Percentiles rank a stretch among this genome's conserved stretches.
These are phyloP conservation scores for Mortierella alpina DNA, from an alignment of 192 early-diverging fungal species.

Conservation along the genomic window DNA sequence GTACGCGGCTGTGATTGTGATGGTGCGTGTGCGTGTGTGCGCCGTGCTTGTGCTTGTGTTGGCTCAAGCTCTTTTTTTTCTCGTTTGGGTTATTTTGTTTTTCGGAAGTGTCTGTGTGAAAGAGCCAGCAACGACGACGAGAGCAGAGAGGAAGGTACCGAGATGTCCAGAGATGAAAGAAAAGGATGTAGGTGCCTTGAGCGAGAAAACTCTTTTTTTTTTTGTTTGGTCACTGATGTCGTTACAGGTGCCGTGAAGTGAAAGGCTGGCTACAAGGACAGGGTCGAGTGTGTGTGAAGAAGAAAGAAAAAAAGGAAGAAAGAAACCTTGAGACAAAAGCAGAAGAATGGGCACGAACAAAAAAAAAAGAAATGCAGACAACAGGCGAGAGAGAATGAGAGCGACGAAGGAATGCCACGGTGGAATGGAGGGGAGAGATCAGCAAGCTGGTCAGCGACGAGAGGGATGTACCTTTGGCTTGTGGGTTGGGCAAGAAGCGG, in stretches of 20 bases:
- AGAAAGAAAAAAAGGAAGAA: slow-evolving; percentile 7
- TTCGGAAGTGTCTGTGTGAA: slow-evolving; percentile 1
- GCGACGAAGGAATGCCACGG: background rate
- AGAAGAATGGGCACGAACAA: background rate
- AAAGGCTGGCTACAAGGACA: background rate
- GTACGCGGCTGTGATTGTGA: background rate
- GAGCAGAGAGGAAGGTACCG: slow-evolving; percentile 5
- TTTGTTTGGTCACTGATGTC: no score
- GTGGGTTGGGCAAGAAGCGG: no score
- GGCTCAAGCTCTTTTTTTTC: slow-evolving; percentile 17
- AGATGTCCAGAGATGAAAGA: background rate
- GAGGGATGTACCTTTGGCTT: background rate
- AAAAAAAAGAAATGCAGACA: background rate
- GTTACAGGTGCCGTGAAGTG: background rate
- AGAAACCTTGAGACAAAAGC: background rate
- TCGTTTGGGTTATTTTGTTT: slow-evolving; percentile 2
- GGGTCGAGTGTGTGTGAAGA: background rate
- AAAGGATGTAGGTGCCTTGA: background rate
- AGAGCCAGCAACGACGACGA: background rate
- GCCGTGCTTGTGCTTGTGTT: slow-evolving; percentile 5
- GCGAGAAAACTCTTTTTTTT: no score
- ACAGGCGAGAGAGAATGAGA: background rate
- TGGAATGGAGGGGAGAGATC: background rate
- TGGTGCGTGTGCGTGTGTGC: background rate
- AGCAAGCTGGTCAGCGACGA: background rate